Percentiles rank a stretch among this genome's conserved stretches.
Evolutionary conservation across 768 basidiomycete species (phyloP).

Genomic region (Russula virescens): DNA sequence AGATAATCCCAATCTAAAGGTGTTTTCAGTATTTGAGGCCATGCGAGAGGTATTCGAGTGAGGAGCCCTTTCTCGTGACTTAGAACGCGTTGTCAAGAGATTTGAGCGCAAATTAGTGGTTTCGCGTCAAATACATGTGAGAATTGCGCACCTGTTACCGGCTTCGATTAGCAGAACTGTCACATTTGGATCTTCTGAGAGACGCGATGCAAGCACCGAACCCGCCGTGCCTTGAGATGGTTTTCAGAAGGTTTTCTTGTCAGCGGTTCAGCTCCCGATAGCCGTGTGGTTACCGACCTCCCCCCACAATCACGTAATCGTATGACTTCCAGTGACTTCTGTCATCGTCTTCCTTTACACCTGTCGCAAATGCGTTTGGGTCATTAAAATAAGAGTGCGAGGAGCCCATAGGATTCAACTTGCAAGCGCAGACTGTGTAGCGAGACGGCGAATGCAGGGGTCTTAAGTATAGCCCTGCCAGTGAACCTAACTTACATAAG

Average conservation of each 20-base stretch:
- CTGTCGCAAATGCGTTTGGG: slow-evolving; percentile 14
- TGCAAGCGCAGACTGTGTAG: background rate
- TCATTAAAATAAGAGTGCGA: slow-evolving; percentile 19
- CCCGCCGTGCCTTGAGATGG: slow-evolving; percentile 54
- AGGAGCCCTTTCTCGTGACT: slow-evolving; percentile 15
- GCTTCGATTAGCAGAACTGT: slow-evolving; percentile 55
- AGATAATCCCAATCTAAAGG: slow-evolving; percentile 20
- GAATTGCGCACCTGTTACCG: slow-evolving; percentile 46
- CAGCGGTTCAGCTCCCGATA: background rate
- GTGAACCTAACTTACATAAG: too few relatives aligned
- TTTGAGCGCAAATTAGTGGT: background rate
- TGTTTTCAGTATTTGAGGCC: slow-evolving; percentile 16
- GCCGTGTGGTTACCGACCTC: slow-evolving; percentile 27
- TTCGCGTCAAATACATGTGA: background rate
- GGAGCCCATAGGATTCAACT: slow-evolving; percentile 8
- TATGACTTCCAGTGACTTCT: slow-evolving; percentile 26
- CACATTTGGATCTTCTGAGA: slow-evolving; percentile 50
- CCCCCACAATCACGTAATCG: slow-evolving; percentile 36
- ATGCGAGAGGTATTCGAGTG: slow-evolving; percentile 20
- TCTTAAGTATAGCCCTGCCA: too few relatives aligned
- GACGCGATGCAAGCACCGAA: slow-evolving; percentile 54
- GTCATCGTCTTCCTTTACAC: slow-evolving; percentile 3
- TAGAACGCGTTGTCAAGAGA: background rate
- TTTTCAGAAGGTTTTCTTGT: background rate
- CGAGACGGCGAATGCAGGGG: too few relatives aligned